Evolutionary conservation across 495 filamentous ascomycete species (phyloP).

Genomic region (Glarea lozoyensis): DNA sequence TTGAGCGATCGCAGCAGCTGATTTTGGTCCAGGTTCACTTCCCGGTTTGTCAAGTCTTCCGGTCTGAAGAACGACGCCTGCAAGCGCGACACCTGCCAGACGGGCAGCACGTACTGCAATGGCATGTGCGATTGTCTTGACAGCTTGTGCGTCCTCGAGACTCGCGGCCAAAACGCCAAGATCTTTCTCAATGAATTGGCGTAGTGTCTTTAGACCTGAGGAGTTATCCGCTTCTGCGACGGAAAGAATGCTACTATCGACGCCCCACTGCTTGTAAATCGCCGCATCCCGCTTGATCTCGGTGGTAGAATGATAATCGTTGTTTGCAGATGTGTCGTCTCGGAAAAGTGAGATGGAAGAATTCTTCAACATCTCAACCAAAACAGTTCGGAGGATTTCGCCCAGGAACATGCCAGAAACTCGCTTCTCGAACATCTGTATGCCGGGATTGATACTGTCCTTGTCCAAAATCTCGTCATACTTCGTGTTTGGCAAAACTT

Average conservation of each 20-base stretch:
- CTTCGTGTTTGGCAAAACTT: slow-evolving; percentile 72
- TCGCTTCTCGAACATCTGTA: slow-evolving; percentile 99
- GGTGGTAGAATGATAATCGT: slow-evolving; percentile 60
- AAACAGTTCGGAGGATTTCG: slow-evolving; percentile 75
- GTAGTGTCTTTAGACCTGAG: slow-evolving; percentile 51
- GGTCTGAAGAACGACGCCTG: slow-evolving; percentile 67
- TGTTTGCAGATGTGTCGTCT: slow-evolving; percentile 52
- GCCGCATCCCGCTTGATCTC: slow-evolving; percentile 51
- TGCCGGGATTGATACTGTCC: slow-evolving; percentile 80
- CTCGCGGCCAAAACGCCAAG: slow-evolving; percentile 63
- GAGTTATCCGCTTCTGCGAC: slow-evolving; percentile 68
- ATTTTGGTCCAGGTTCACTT: slow-evolving; percentile 7
- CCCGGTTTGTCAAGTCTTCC: slow-evolving; percentile 46
- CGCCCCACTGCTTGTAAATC: slow-evolving; percentile 75
- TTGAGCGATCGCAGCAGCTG: slow-evolving; percentile 13
- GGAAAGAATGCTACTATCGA: slow-evolving; percentile 82
- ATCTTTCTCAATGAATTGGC: slow-evolving; percentile 65
- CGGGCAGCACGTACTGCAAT: slow-evolving; percentile 83
- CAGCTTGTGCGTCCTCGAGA: slow-evolving; percentile 70
- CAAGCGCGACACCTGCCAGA: slow-evolving; percentile 80
- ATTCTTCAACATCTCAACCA: slow-evolving; percentile 58
- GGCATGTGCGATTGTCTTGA: slow-evolving; percentile 71
- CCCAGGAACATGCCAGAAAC: slow-evolving; percentile 98
- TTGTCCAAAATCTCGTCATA: slow-evolving; percentile 76
- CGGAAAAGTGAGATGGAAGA: slow-evolving; percentile 56